Evolutionary conservation across 108 stramenopile species (phyloP).

Genomic region (Chaetoceros muelleri): DNA sequence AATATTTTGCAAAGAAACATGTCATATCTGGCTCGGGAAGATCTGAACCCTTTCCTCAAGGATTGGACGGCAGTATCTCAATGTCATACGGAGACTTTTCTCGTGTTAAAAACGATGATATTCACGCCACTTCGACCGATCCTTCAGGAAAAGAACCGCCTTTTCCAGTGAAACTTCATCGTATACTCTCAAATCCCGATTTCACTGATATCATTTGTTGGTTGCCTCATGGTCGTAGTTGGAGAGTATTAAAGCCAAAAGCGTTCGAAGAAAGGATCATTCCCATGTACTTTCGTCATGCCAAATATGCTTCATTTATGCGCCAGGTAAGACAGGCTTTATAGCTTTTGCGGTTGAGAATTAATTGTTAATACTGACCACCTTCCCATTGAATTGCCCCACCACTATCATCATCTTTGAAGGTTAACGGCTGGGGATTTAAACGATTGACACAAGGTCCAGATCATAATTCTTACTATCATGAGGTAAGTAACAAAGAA

Average conservation of each 20-base stretch:
- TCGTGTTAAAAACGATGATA: neutral
- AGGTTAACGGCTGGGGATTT: conserved; percentile 36
- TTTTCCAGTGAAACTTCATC: conserved; percentile 48
- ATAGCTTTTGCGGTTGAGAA: too few relatives aligned
- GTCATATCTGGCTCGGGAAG: too few relatives aligned
- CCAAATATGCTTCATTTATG: conserved; percentile 32
- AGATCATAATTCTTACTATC: conserved; percentile 30
- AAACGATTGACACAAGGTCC: conserved; percentile 21
- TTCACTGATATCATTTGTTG: conserved; percentile 42
- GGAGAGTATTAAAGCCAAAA: conserved; percentile 27
- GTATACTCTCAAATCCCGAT: conserved; percentile 36
- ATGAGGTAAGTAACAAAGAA: conserved; percentile 12
- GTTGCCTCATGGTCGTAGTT: conserved; percentile 44
- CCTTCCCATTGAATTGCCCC: neutral
- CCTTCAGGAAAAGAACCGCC: conserved; percentile 12
- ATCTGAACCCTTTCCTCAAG: too few relatives aligned
- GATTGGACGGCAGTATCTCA: too few relatives aligned
- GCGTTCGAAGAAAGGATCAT: conserved; percentile 39
- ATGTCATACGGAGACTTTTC: neutral
- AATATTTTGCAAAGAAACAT: too few relatives aligned
- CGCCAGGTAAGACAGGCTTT: conserved; percentile 16
- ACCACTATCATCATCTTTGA: neutral
- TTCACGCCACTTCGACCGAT: neutral
- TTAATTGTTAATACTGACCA: neutral
- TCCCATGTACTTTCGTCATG: conserved; percentile 31